A percentile compares a stretch with the other conserved stretches of the same genome.
These are phyloP conservation scores for Chaetomium cochliodes DNA, from an alignment of 495 filamentous ascomycete species.

Conservation along the genomic window DNA sequence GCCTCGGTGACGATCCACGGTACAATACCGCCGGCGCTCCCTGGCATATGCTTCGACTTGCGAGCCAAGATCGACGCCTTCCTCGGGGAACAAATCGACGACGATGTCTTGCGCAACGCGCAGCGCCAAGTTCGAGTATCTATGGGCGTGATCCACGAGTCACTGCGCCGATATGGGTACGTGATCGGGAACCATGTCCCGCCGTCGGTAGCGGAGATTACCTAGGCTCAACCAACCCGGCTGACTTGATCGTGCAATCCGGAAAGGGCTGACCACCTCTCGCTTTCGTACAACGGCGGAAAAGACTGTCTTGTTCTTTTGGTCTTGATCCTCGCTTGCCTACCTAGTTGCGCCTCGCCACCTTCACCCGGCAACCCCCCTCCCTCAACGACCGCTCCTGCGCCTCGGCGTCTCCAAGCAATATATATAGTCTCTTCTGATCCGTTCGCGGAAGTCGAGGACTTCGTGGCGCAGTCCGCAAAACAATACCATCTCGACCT, in stretches of 20 bases:
- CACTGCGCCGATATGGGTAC: conserved; percentile 68
- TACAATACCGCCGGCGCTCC: conserved; percentile 21
- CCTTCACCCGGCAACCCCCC: conserved; percentile 33
- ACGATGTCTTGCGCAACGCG: conserved; percentile 58
- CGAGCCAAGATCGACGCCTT: conserved; percentile 66
- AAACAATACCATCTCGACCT: conserved; percentile 70
- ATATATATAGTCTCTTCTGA: conserved; percentile 82
- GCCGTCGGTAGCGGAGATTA: not conserved
- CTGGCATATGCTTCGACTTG: conserved; percentile 44
- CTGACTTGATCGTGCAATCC: not conserved
- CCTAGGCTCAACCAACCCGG: conserved; percentile 8
- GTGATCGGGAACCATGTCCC: conserved; percentile 24
- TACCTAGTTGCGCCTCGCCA: conserved; percentile 44
- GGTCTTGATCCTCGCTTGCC: conserved; percentile 77
- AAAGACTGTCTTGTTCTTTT: conserved; percentile 96
- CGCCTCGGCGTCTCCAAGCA: conserved; percentile 55
- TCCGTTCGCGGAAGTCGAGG: conserved; percentile 81
- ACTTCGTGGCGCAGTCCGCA: conserved; percentile 68
- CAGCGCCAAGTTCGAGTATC: conserved; percentile 72
- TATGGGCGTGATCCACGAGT: conserved; percentile 68
- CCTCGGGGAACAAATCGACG: conserved; percentile 55
- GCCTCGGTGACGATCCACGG: not conserved
- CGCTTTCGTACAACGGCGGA: conserved; percentile 94
- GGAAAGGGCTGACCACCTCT: conserved; percentile 69
- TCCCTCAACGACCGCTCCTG: not conserved